Conservation (phyloP, 2,329 filamentous ascomycete genomes). For the Scolecobasidium constrictum region DNA sequence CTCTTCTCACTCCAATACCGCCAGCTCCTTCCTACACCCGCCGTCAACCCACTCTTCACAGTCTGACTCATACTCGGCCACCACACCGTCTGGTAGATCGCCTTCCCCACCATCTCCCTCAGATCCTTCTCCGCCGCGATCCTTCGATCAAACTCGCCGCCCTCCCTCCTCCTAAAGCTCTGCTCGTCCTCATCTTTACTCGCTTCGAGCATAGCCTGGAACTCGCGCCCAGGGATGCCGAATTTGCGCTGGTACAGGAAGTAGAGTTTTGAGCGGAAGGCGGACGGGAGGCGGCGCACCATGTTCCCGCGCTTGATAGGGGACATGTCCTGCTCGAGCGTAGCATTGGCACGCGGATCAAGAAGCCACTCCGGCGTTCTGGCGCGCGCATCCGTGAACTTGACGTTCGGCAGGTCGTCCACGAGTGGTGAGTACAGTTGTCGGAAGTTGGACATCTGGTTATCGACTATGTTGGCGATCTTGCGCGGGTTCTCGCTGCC, state of each 20-base stretch:
- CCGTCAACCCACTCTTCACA: slow-evolving; percentile 71
- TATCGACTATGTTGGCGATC: slow-evolving; percentile 83
- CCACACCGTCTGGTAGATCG: slow-evolving; percentile 77
- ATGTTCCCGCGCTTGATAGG: slow-evolving; percentile 86
- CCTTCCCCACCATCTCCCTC: slow-evolving; percentile 57
- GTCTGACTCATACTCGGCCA: slow-evolving; percentile 90
- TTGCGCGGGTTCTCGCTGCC: slow-evolving; percentile 87
- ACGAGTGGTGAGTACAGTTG: slow-evolving; percentile 84
- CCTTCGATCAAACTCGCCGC: slow-evolving; percentile 74
- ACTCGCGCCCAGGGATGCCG: slow-evolving; percentile 71
- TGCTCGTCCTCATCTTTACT: slow-evolving; percentile 55
- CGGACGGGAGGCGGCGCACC: slow-evolving; percentile 79
- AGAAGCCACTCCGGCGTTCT: slow-evolving; percentile 47
- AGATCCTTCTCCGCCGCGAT: slow-evolving; percentile 68
- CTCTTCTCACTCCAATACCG: slow-evolving; percentile 75
- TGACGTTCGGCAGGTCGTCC: slow-evolving; percentile 78
- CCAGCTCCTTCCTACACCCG: slow-evolving; percentile 57
- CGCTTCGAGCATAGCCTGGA: slow-evolving; percentile 73
- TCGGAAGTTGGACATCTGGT: slow-evolving; percentile 86
- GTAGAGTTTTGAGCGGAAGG: slow-evolving; percentile 82
- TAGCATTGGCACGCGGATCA: slow-evolving; percentile 47
- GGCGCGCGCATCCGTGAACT: slow-evolving; percentile 41
- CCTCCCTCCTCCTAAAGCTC: slow-evolving; percentile 62
- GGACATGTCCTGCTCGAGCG: slow-evolving; percentile 82
- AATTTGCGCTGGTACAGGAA: slow-evolving; percentile 92